Conservation (phyloP, 2,329 filamentous ascomycete genomes). For the Ophiostoma quercus region DNA sequence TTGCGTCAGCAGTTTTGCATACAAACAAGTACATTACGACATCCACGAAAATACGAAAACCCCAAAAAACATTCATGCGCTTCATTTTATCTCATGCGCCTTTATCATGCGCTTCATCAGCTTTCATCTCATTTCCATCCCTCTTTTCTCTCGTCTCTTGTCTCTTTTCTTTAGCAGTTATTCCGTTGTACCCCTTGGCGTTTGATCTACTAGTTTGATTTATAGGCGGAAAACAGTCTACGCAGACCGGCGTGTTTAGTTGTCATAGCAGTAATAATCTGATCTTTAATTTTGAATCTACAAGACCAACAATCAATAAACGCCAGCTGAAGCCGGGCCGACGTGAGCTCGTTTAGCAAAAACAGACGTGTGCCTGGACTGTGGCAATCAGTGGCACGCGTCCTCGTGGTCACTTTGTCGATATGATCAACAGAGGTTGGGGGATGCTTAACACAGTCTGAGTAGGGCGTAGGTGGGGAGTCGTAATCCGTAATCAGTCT, state of each 20-base stretch:
- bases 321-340: background rate
- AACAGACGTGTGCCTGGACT: background rate
- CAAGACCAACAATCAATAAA: background rate
- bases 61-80: background rate
- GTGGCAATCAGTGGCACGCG: background rate
- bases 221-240: slow-evolving; percentile 2
- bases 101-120: background rate
- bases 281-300: background rate
- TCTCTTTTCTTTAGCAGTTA: background rate
- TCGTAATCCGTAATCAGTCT: slow-evolving; percentile 7
- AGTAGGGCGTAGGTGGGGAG: slow-evolving; percentile 4
- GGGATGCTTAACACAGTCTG: too few species aligned
- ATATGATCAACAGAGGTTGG: background rate
- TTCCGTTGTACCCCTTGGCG: background rate
- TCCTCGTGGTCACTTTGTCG: background rate
- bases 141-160: background rate
- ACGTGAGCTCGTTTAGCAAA: background rate
- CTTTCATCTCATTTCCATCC: background rate
- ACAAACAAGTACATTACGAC: background rate
- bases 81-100: background rate
- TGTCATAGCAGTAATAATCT: background rate
- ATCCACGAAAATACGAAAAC: background rate
- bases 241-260: slow-evolving; percentile 2
- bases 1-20: background rate
- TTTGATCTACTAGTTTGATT: slow-evolving; percentile 6